Conservation (phyloP, 208 protist genomes). For the Crithidia bombi region DNA sequence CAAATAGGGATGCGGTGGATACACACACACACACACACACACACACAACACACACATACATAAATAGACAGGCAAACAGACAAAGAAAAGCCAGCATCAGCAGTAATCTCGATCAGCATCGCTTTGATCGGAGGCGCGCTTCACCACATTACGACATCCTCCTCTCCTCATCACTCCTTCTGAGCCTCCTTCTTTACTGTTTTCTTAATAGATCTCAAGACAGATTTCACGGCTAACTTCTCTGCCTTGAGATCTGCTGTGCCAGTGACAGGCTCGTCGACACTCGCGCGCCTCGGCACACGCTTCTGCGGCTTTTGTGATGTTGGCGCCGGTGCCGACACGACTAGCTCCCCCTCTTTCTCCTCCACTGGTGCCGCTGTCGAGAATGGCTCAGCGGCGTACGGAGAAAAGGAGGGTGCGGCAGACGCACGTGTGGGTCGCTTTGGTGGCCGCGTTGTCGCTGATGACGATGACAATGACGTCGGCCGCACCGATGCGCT, state of each 20-base stretch:
- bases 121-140: too few species aligned
- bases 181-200: too few species aligned
- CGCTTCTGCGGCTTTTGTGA: not conserved
- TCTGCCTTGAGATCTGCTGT: not conserved
- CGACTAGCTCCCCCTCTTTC: not conserved
- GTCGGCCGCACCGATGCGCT: not conserved
- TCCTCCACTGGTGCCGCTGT: not conserved
- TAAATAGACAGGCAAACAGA: too few species aligned
- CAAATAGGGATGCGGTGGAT: too few species aligned
- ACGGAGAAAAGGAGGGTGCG: slow-evolving; percentile 12
- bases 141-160: too few species aligned
- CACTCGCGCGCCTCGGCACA: not conserved
- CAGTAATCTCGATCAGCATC: too few species aligned
- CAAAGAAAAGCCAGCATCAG: too few species aligned
- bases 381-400: not conserved
- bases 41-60: too few species aligned
- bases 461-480: not conserved
- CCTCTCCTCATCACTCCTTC: too few species aligned
- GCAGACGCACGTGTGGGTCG: slow-evolving; percentile 10
- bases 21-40: too few species aligned
- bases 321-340: not conserved
- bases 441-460: not conserved
- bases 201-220: too few species aligned
- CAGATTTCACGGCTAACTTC: not conserved
- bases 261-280: not conserved